phyloP scores from a whole-genome alignment of 192 early-diverging fungal genomes.

The Coemansia sp. region DNA sequence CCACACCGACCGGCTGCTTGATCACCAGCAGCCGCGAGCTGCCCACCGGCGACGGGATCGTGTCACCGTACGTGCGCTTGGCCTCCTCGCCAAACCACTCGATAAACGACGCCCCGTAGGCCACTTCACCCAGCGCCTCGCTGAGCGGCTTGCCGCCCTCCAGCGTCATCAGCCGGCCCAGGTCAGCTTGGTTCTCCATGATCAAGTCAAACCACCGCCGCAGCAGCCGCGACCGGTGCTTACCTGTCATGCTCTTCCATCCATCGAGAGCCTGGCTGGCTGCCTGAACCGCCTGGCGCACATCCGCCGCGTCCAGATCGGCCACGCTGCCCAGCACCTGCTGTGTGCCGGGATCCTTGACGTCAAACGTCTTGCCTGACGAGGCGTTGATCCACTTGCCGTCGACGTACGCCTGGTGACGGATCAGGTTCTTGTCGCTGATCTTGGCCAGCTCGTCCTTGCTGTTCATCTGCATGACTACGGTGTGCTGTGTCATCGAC shows the following conservation, averaged over 20 bases:
- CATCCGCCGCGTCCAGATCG: conserved; percentile 63
- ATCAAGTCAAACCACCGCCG: conserved; percentile 65
- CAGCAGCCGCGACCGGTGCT: conserved; percentile 58
- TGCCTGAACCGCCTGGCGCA: conserved; percentile 54
- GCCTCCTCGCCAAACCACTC: conserved; percentile 89
- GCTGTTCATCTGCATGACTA: conserved; percentile 4
- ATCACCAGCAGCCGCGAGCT: conserved; percentile 61
- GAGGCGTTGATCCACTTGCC: conserved; percentile 55
- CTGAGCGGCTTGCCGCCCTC: conserved; percentile 74
- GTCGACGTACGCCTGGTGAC: conserved; percentile 55
- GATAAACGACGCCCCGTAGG: conserved; percentile 64
- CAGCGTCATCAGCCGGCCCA: conserved; percentile 76
- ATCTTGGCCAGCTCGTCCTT: conserved; percentile 51
- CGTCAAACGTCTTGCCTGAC: conserved; percentile 50
- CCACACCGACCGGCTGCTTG: conserved; percentile 77
- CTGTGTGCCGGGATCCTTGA: conserved; percentile 63
- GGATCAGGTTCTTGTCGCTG: conserved; percentile 58
- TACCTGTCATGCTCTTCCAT: conserved; percentile 64
- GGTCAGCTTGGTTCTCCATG: conserved; percentile 63
- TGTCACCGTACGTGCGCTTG: conserved; percentile 69
- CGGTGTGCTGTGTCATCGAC: neutral
- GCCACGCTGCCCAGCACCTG: conserved; percentile 60
- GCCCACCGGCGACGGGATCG: conserved; percentile 60
- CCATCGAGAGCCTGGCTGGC: conserved; percentile 56
- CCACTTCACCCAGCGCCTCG: conserved; percentile 59